Conservation (phyloP, 495 filamentous ascomycete genomes). For the Neurospora sp. region DNA sequence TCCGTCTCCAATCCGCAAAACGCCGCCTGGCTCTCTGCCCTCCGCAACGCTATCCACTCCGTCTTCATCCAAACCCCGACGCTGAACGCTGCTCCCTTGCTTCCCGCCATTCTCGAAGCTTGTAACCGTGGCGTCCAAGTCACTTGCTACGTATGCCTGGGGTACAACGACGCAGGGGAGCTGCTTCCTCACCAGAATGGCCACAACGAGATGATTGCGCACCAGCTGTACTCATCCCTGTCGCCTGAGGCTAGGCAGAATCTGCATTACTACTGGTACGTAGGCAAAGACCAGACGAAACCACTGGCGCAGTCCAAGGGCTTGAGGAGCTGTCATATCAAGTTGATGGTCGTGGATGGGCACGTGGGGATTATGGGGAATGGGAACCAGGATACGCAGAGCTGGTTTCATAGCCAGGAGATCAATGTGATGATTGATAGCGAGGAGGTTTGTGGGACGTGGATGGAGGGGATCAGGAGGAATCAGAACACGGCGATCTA, state of each 20-base stretch:
- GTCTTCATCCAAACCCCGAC: constrained; percentile 71
- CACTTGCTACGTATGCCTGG: constrained; percentile 59
- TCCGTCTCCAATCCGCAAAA: constrained; percentile 60
- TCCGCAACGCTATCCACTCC: constrained; percentile 48
- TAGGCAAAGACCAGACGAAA: constrained; percentile 57
- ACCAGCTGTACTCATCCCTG: constrained; percentile 45
- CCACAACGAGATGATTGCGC: constrained; percentile 60
- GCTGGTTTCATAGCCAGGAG: constrained; percentile 68
- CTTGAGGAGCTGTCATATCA: constrained; percentile 60
- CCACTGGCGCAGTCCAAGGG: constrained; percentile 55
- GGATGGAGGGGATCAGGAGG: constrained; percentile 50
- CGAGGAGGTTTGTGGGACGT: constrained; percentile 44
- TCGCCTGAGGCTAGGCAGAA: constrained; percentile 31
- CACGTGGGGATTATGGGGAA: constrained; percentile 59
- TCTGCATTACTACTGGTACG: constrained; percentile 56
- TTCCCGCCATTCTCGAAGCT: constrained; percentile 51
- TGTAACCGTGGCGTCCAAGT: constrained; percentile 56
- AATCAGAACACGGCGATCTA: constrained; percentile 64
- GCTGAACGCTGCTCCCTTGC: constrained; percentile 59
- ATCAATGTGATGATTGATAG: constrained; percentile 66
- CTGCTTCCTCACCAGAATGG: constrained; percentile 66
- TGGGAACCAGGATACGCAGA: constrained; percentile 76
- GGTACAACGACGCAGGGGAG: constrained; percentile 71
- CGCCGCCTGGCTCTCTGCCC: constrained; percentile 55
- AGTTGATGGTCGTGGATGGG: constrained; percentile 64